Percentiles rank a stretch among this genome's conserved stretches.
Evolutionary conservation across 2,329 filamentous ascomycete genomes (phyloP).

Genomic region (Myotisia sp.): DNA sequence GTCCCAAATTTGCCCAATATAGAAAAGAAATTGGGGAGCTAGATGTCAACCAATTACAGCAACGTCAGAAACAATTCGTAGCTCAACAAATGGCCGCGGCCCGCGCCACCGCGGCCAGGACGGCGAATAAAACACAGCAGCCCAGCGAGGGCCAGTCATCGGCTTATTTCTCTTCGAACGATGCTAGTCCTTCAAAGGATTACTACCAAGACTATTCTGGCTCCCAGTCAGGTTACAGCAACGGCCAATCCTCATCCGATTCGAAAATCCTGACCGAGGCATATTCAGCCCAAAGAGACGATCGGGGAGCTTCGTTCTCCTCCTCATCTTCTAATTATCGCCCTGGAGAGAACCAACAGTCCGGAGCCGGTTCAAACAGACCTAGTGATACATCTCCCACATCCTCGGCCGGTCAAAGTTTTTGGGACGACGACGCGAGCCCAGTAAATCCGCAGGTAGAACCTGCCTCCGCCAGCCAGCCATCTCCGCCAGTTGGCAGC

Average conservation of each 20-base stretch:
- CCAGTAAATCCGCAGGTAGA: conserved; percentile 12
- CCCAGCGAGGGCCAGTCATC: not conserved
- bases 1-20: conserved; percentile 6
- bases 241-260: conserved; percentile 1
- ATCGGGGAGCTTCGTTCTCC: not conserved
- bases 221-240: not conserved
- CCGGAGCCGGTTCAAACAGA: no score
- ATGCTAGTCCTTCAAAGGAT: conserved; percentile 7
- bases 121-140: not conserved
- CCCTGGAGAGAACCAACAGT: not conserved
- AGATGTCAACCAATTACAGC: not conserved
- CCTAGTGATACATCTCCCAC: not conserved
- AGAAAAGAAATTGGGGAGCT: not conserved
- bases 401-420: conserved; percentile 12
- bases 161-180: conserved; percentile 2
- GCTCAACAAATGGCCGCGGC: conserved; percentile 1
- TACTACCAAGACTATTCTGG: not conserved
- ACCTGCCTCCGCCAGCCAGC: conserved; percentile 5
- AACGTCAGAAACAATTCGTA: not conserved
- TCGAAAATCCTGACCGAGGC: conserved; percentile 7
- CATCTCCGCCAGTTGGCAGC: conserved; percentile 14
- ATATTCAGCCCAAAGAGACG: conserved; percentile 6
- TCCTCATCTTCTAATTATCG: not conserved
- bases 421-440: conserved; percentile 26
- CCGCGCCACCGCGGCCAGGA: not conserved